Base-by-base conservation (phyloP, 192 early-diverging fungal genomes). In the Backusella mclennaniae region DNA sequence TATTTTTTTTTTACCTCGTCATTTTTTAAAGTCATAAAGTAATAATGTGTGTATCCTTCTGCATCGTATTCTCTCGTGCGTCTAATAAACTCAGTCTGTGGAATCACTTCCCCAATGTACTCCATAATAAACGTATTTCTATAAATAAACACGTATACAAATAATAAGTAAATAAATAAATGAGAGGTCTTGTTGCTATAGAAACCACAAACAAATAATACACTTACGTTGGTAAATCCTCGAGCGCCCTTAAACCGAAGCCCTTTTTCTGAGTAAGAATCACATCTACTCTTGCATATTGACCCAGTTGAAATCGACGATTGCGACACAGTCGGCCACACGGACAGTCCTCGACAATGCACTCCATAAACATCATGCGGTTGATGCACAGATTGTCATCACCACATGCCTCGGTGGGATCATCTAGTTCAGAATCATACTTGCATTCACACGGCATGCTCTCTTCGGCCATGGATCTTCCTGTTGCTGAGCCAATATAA, bases 101-200 rank as follows among this genome's bases (percentile, higher is more conserved):
- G 84, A 31, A 99, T 90, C 1, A 99, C 92, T 78, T 99, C 98
- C 36, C 98, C 98, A 75, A 95, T 90, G 82, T 99, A 99, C 82
- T 99, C 97, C 84, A 97, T 96, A 41, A 99, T 92, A 84, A 99
- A 97, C 15, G 85, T 76, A 49, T 92, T 92, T 29, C 93, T 93
- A 66, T 31, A 31, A 31, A 66, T n/a, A 66, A 66, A 26, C 15
- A 26, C 26, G 26, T 26, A 26, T 26, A 26, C 26, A n/a, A 9
- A 42, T 2, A 9, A 3, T 39, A 39, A 33, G n/a, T n/a, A 41
- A n/a, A 33, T 33, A 33, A 33, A 33, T n/a, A 41, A n/a, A 33
- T 33, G 3, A 3, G 3, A 33, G 33, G 33, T 14, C 12, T 3
- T 69, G 6, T 69, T 41, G 14, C 23, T 69, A 69, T 21, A 39